Evolutionary conservation across 805 yeast species (phyloP), one percentile per base, ranked within the genome.

Genomic region (Schwanniomyces pseudopolymorphus): DNA sequence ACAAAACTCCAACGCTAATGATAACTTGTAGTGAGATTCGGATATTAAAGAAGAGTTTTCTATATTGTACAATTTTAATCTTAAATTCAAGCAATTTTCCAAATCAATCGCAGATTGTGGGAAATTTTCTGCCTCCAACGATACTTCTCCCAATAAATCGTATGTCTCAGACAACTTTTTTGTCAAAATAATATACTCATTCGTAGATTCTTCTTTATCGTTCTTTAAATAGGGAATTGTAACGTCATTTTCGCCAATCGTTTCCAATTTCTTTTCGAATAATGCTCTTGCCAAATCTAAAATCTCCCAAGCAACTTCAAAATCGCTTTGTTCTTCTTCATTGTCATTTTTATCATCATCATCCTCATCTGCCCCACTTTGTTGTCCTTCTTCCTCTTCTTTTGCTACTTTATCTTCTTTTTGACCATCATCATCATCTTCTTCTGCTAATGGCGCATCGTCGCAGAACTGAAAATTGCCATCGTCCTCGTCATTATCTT

Each of bases 91-190:
- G 35, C 89, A 74, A 16, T 78, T 66, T 40, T 74, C 69, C 47
- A 89, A 80, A 62, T 91, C 96, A 16, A 69, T 69, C 0, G 85
- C 78, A 0, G 97, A 88, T 63, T 89, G 95, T 13, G 72, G 67
- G 63, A 90, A 90, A 64, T 89, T 88, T 56, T 92, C 97, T 1
- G 94, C 80, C 60, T 92, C 99, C 38, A 91, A 72, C 0, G 96
- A 85, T 8, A 91, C 86, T 60, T 92, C 97, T 26, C 98, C 98
- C 14, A 90, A 72, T 9, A 91, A 65, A 58, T 87, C 91, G 60
- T 83, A 86, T 1, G 84, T 79, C 46, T 88, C 91, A 0, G 91
- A 82, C 19, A 90, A 69, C 52, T 81, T 86, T 55, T 74, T 70
- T 46, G 75, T 67, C 21, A 75, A 51, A 24, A 58, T 60, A 11